These are phyloP conservation scores for Nothomitra cinnamomea DNA, from an alignment of 2,329 filamentous ascomycete genomes.

Conservation along the genomic window DNA sequence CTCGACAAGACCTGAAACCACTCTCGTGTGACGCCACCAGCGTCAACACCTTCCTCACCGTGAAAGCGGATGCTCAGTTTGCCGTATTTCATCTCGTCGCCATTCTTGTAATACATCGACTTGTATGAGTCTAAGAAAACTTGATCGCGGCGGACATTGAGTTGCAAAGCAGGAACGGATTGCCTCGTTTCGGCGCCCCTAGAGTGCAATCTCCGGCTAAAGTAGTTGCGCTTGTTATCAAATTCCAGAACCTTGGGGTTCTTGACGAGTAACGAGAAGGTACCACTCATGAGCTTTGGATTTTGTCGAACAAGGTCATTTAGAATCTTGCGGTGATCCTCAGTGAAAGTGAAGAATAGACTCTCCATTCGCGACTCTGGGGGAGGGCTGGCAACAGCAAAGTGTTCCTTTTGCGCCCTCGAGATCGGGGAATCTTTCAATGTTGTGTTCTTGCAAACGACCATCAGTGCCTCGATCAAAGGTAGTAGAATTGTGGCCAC, in stretches of 20 bases:
- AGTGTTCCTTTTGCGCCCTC: constrained; percentile 36
- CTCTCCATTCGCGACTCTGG: constrained; percentile 72
- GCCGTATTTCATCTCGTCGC: constrained; percentile 96
- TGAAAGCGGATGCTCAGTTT: constrained; percentile 97
- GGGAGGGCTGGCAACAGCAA: constrained; percentile 56
- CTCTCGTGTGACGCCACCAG: constrained; percentile 90
- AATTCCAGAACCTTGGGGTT: constrained; percentile 98
- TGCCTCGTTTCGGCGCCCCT: constrained; percentile 53
- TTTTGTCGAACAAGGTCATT: constrained; percentile 96
- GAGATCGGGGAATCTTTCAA: constrained; percentile 42
- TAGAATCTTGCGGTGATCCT: constrained; percentile 91
- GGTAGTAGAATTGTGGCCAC: constrained; percentile 91
- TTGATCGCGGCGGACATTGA: constrained; percentile 80
- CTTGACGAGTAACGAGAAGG: constrained; percentile 88
- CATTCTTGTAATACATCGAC: constrained; percentile 90
- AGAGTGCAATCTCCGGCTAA: constrained; percentile 80
- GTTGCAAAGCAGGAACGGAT: constrained; percentile 60
- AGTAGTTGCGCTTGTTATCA: constrained; percentile 99
- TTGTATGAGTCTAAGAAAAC: constrained; percentile 98
- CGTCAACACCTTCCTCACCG: constrained; percentile 93
- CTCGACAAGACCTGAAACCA: constrained; percentile 97
- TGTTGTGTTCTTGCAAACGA: constrained; percentile 95
- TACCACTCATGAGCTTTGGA: constrained; percentile 96
- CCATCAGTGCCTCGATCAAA: constrained; percentile 92
- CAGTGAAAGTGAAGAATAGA: constrained; percentile 93